Conservation (phyloP, 1,284 basidiomycete genomes). For the Tilletia walkeri region DNA sequence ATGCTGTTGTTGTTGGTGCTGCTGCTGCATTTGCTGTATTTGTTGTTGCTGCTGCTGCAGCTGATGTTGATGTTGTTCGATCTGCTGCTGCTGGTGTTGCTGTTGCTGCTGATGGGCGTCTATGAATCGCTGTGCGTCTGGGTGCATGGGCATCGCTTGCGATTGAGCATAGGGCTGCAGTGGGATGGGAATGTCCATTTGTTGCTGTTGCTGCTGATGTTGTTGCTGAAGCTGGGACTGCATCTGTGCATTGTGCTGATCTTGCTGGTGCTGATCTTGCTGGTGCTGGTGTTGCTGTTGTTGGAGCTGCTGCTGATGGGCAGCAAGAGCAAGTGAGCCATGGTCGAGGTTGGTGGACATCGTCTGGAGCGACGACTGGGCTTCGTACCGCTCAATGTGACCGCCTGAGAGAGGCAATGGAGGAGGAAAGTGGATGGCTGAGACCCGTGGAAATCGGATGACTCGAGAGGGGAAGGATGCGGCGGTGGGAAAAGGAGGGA, state of each 20-base stretch:
- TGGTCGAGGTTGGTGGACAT: no score
- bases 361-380: no score
- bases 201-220: neutral
- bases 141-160: neutral
- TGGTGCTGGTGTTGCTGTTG: slow-evolving; percentile 1
- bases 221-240: neutral
- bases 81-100: neutral
- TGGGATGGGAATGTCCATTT: neutral
- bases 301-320: neutral
- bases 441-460: no score
- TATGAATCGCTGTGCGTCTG: neutral
- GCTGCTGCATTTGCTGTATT: neutral
- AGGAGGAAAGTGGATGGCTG: no score
- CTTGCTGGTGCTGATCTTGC: neutral
- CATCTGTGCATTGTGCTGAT: neutral
- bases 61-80: neutral
- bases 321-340: neutral
- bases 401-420: no score
- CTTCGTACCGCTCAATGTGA: no score
- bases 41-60: slow-evolving; percentile 4
- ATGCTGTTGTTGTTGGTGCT: neutral
- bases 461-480: no score
- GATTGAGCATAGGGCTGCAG: neutral
- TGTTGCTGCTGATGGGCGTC: neutral
- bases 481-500: no score